These are phyloP conservation scores for Achaetomium macrosporum DNA, from an alignment of 2,329 filamentous ascomycete genomes.

Conservation along the genomic window DNA sequence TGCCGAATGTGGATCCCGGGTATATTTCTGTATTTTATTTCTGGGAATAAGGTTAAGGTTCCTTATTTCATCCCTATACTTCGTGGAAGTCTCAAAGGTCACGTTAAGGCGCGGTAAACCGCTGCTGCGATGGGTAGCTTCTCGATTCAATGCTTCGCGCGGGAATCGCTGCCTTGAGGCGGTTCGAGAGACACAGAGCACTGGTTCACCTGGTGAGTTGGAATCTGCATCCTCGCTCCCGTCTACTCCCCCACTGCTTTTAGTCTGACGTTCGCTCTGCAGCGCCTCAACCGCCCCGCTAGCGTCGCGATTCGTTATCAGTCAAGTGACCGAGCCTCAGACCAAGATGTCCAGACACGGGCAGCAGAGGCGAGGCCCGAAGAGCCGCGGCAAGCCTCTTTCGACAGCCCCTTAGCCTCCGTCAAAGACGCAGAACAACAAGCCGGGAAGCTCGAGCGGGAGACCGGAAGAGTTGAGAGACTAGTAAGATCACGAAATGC, in stretches of 20 bases:
- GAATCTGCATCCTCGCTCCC: too few relatives aligned
- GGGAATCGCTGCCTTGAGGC: slow-evolving; percentile 22
- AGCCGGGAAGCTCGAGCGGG: not conserved
- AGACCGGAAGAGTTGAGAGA: not conserved
- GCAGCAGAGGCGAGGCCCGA: not conserved
- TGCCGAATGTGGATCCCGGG: not conserved
- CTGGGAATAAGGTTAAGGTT: too few relatives aligned
- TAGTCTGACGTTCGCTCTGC: not conserved
- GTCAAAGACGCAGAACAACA: not conserved
- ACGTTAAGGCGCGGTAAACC: too few relatives aligned
- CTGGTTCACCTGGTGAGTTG: slow-evolving; percentile 4
- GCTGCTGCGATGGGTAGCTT: slow-evolving; percentile 23
- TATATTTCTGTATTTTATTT: not conserved
- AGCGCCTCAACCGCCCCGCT: slow-evolving; percentile 4
- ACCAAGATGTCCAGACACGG: not conserved
- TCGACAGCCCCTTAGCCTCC: not conserved
- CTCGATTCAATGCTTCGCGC: slow-evolving; percentile 23
- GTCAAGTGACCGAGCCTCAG: not conserved
- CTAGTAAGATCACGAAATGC: too few relatives aligned
- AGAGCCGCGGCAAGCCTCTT: not conserved
- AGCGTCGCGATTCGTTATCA: not conserved
- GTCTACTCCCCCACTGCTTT: too few relatives aligned
- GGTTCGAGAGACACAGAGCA: slow-evolving; percentile 10
- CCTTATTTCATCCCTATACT: too few relatives aligned
- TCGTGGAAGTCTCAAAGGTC: too few relatives aligned